A percentile compares a stretch with the other conserved stretches of the same genome.
Evolutionary conservation across 1,284 basidiomycete species (phyloP).

Genomic region (Pseudozyma sp.): DNA sequence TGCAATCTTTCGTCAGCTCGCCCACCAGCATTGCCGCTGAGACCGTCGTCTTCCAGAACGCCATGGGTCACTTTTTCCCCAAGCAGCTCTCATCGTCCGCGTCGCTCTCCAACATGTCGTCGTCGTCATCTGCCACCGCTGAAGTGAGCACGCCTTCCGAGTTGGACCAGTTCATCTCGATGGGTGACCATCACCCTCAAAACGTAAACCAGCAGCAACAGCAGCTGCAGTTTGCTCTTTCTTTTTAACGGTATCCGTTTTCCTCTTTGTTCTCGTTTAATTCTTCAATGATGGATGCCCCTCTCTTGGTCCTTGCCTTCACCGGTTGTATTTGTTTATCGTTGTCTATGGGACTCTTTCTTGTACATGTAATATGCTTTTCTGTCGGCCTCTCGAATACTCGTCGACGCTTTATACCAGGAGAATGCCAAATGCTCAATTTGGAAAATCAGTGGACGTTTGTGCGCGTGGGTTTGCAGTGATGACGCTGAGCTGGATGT

Average conservation of each 20-base stretch:
- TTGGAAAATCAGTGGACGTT: too few relatives aligned
- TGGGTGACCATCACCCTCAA: constrained; percentile 8
- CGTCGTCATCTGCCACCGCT: constrained; percentile 11
- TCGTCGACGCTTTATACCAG: too few relatives aligned
- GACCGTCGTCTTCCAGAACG: constrained; percentile 27
- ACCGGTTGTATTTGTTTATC: too few relatives aligned
- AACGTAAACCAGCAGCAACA: constrained; percentile 10
- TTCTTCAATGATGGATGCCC: too few relatives aligned
- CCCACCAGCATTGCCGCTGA: constrained; percentile 29
- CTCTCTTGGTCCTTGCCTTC: background rate
- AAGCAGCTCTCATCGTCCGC: constrained; percentile 21
- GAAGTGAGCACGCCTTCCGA: constrained; percentile 27
- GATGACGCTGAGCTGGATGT: too few relatives aligned
- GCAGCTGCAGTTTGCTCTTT: constrained; percentile 11
- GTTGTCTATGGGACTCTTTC: too few relatives aligned
- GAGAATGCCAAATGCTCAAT: too few relatives aligned
- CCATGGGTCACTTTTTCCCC: constrained; percentile 51
- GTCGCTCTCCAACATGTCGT: constrained; percentile 21
- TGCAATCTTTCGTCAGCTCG: constrained; percentile 18
- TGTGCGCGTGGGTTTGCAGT: too few relatives aligned
- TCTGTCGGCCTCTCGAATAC: too few relatives aligned
- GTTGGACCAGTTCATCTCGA: constrained; percentile 32
- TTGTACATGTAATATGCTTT: too few relatives aligned
- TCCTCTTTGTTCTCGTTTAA: too few relatives aligned
- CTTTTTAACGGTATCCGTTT: background rate